Base-by-base conservation (phyloP, 805 yeast genomes). In the Zygoascus biomembranicola region DNA sequence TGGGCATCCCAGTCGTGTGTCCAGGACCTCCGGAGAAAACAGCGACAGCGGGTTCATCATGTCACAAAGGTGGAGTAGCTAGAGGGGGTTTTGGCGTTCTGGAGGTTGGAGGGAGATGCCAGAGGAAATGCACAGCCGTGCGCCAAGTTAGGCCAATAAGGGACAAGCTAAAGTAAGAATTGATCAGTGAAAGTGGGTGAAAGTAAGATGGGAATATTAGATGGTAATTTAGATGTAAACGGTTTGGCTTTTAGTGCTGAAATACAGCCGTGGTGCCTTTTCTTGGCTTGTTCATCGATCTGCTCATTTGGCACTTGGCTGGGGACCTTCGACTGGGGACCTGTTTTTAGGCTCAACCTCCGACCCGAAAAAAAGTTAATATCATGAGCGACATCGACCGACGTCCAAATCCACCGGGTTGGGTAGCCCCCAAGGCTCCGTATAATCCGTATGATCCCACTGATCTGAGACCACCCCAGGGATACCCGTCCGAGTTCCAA, bases 381-480 rank as follows among this genome's bases (percentile, higher is more conserved):
- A 23, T 23, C 45, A 46, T 46, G 49, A 18, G 32, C n/a, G 49
- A 46, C 35, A 52, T 35, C 28, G 61, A 59, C 23, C 31, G 63
- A 53, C 32, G 59, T 10, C 63, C 63, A 2, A 58, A 59, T 49
- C 63, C 63, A 1, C 61, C 59, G 1, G 63, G 63, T 11, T 59
- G 63, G 63, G 56, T 47, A 0, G 87, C 82, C 1, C 95, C 95
- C 9, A 79, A 76, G 57, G 92, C 90, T 0, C 94, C 94, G 1
- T 88, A 86, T 65, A 87, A 87, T 61, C 95, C 95, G 6, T 88
- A 82, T 63, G 96, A 87, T 63, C 85, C 90, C 0, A 69, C 78
- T 0, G 96, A 87, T 63, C 65, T 72, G 43, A 73, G 96, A 47
- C 95, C 96, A 0, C 78, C 95, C 0, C 82, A 82, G 63, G 95